Conservation (phyloP, 768 basidiomycete genomes). For the Pluteus cervinus region DNA sequence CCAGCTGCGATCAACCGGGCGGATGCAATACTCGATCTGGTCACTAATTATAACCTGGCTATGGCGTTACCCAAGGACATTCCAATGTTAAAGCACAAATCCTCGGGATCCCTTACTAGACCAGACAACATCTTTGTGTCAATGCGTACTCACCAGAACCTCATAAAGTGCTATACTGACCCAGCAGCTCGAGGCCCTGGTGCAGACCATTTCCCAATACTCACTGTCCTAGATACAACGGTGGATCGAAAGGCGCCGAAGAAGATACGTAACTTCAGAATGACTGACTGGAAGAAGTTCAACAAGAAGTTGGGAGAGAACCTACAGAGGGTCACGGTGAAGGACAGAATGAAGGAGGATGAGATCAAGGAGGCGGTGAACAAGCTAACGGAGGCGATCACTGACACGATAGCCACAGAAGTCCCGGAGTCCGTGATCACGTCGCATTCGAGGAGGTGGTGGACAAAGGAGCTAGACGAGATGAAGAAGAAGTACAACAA, state of each 20-base stretch:
- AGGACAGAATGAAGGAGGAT: not conserved
- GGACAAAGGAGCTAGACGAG: constrained; percentile 9
- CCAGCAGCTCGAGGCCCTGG: constrained; percentile 7
- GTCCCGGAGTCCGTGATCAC: too few species aligned
- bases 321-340: not conserved
- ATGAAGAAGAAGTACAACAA: not conserved
- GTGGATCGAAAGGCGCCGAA: not conserved
- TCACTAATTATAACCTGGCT: constrained; percentile 15
- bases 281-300: constrained; percentile 17
- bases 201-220: constrained; percentile 29
- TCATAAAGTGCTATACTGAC: constrained; percentile 18
- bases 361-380: constrained; percentile 5
- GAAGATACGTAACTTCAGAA: constrained; percentile 13
- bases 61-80: constrained; percentile 22
- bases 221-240: constrained; percentile 15
- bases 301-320: constrained; percentile 1
- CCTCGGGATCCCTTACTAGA: constrained; percentile 19
- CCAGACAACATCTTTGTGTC: constrained; percentile 29
- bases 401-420: constrained; percentile 10
- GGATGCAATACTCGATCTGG: constrained; percentile 13
- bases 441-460: constrained; percentile 16
- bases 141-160: constrained; percentile 2
- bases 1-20: not conserved
- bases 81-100: constrained; percentile 17
- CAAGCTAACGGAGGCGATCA: constrained; percentile 5